Conservation (phyloP, 306 rosid genomes). For the Cucurbita argyrosperma region DNA sequence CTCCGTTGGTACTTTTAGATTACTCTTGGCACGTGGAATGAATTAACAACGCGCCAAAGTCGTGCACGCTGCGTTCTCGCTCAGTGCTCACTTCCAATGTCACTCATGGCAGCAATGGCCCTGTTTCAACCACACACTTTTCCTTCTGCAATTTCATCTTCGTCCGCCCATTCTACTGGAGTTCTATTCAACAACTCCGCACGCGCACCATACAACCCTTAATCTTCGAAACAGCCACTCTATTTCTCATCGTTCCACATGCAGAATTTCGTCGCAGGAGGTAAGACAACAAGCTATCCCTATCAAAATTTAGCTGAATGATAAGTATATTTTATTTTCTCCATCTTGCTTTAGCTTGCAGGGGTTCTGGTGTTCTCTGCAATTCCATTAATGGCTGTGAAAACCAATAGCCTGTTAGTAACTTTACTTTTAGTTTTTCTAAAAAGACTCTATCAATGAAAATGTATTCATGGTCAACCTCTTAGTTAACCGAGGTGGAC, state of each 20-base stretch:
- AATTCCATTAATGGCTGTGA: conserved; percentile 78
- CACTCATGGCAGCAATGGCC: neutral
- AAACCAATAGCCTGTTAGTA: conserved; percentile 42
- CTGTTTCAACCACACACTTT: conserved; percentile 12
- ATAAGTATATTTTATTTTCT: too few relatives aligned
- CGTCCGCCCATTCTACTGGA: conserved; percentile 1
- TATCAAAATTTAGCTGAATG: too few relatives aligned
- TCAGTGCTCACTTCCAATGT: neutral
- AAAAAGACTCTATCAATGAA: too few relatives aligned
- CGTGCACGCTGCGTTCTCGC: neutral
- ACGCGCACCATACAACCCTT: conserved; percentile 2
- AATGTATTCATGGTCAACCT: too few relatives aligned
- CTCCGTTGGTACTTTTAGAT: too few relatives aligned
- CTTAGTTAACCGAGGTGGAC: too few relatives aligned
- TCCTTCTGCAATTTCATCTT: conserved; percentile 3
- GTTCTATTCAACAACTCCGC: neutral
- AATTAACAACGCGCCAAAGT: neutral
- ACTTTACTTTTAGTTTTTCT: too few relatives aligned
- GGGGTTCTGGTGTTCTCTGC: conserved; percentile 85
- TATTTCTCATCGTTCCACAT: conserved; percentile 7
- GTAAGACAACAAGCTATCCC: conserved; percentile 4
- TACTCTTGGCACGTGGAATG: too few relatives aligned
- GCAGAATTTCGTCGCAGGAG: conserved; percentile 90
- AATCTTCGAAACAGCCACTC: conserved; percentile 5
- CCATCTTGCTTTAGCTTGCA: conserved; percentile 35